These are phyloP conservation scores for Chaetomium globosum DNA, from an alignment of 2,329 filamentous ascomycete genomes.

Conservation along the genomic window DNA sequence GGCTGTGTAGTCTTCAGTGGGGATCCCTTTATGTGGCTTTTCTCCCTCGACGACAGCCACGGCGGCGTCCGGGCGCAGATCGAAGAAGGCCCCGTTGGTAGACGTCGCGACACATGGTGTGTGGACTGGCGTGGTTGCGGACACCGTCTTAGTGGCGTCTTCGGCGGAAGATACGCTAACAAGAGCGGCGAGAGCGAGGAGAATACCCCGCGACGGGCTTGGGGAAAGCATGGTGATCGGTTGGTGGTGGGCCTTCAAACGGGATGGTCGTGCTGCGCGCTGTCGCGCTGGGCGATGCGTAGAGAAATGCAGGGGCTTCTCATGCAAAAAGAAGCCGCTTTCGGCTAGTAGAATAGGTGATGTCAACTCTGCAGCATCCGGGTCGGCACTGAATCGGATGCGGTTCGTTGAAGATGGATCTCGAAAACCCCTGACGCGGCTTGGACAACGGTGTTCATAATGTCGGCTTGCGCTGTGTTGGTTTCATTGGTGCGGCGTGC, in stretches of 20 bases:
- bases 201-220: conserved; percentile 33
- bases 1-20: conserved; percentile 60
- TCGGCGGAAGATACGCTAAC: conserved; percentile 36
- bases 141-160: conserved; percentile 25
- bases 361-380: neutral
- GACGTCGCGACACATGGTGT: conserved; percentile 60
- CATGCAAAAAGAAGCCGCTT: conserved; percentile 19
- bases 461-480: conserved; percentile 17
- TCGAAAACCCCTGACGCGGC: conserved; percentile 21
- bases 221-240: conserved; percentile 35
- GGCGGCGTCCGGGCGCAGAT: conserved; percentile 59
- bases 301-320: conserved; percentile 3
- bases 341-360: neutral
- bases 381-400: neutral
- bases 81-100: conserved; percentile 61
- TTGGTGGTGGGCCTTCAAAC: neutral
- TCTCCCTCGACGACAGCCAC: conserved; percentile 47
- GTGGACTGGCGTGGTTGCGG: conserved; percentile 48
- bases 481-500: conserved; percentile 7
- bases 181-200: conserved; percentile 44
- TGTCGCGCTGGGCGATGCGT: conserved; percentile 23
- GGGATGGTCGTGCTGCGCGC: conserved; percentile 17
- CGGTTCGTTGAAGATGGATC: conserved; percentile 9
- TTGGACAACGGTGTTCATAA: conserved; percentile 18
- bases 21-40: conserved; percentile 49